Evolutionary conservation across 2,329 filamentous ascomycete species (phyloP), one percentile per base, ranked within the genome.

Genomic region (Tolypocladium sp.): DNA sequence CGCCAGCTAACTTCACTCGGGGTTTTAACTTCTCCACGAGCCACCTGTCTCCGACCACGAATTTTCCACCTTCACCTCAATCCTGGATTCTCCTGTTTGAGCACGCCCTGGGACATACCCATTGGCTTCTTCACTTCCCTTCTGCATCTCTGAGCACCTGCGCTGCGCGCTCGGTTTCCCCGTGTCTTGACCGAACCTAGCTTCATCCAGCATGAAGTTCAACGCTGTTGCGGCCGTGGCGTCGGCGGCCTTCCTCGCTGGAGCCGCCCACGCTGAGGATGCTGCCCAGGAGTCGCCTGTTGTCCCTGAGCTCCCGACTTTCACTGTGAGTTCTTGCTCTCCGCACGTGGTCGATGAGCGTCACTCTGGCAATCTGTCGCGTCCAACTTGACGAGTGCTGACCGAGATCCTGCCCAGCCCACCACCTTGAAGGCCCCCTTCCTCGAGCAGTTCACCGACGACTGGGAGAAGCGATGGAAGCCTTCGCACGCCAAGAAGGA

Each of bases 401-500:
- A 70, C 62, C 30, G 22, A n/a, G 35, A 25, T 15, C n/a, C 55
- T 44, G 57, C 59, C 46, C 71, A 99, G 93, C 92, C 94, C 61
- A 91, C 92, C 65, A 83, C 80, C 63, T 75, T 97, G 70, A 94
- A 97, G 80, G 94, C 88, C 67, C 91, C 92, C 62, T 99, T 99
- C 85, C 80, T 97, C 65, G 94, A 99, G 82, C 94, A 99, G 78
- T 99, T 99, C 82, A 96, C 91, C 77, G 90, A 95, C 68, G 92
- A 91, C 78, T 97, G 93, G 93, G 89, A 97, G 67, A 79, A 83
- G 65, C 84, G 92, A 79, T 99, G 94, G 94, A 92, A 93, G 79
- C 85, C 89, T 60, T 97, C 93, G 55, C 89, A 94, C 74, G 94
- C 94, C 67, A 97, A 97, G 86, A 99, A 99, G 86, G 89, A 93